Evolutionary conservation across 2,329 filamentous ascomycete species (phyloP).

Genomic region (Fusarium verticillioides): DNA sequence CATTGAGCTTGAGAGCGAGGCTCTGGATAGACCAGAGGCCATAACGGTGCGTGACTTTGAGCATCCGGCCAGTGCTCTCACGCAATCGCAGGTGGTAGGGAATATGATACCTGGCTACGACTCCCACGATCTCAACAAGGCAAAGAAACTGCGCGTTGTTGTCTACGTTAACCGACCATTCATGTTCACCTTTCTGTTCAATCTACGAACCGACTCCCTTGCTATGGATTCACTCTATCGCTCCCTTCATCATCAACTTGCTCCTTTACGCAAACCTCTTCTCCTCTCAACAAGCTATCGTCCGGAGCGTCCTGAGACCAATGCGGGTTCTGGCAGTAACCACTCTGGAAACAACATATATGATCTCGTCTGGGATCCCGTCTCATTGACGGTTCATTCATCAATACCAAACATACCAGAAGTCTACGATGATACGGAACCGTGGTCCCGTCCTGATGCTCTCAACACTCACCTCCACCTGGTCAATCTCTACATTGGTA

Average conservation of each 20-base stretch:
- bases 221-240: constrained; percentile 67
- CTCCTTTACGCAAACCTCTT: constrained; percentile 67
- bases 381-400: constrained; percentile 66
- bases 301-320: constrained; percentile 56
- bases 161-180: constrained; percentile 81
- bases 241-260: constrained; percentile 69
- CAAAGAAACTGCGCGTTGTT: constrained; percentile 71
- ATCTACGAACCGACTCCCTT: constrained; percentile 65
- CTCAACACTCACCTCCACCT: constrained; percentile 73
- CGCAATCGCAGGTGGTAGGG: constrained; percentile 50
- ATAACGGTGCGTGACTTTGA: constrained; percentile 59
- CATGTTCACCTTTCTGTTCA: constrained; percentile 80
- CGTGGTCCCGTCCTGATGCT: constrained; percentile 71
- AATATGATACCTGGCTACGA: constrained; percentile 48
- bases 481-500: constrained; percentile 64
- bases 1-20: constrained; percentile 67
- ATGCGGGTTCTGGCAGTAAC: constrained; percentile 41
- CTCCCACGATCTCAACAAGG: constrained; percentile 64
- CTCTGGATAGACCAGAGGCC: constrained; percentile 54
- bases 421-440: constrained; percentile 44
- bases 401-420: constrained; percentile 75
- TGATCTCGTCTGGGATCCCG: constrained; percentile 72
- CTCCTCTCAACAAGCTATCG: constrained; percentile 67
- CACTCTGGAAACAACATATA: constrained; percentile 58
- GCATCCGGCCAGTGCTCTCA: constrained; percentile 49